Base-by-base conservation (phyloP, 2,329 filamentous ascomycete genomes). In the Rhynchosporium graminicola region DNA sequence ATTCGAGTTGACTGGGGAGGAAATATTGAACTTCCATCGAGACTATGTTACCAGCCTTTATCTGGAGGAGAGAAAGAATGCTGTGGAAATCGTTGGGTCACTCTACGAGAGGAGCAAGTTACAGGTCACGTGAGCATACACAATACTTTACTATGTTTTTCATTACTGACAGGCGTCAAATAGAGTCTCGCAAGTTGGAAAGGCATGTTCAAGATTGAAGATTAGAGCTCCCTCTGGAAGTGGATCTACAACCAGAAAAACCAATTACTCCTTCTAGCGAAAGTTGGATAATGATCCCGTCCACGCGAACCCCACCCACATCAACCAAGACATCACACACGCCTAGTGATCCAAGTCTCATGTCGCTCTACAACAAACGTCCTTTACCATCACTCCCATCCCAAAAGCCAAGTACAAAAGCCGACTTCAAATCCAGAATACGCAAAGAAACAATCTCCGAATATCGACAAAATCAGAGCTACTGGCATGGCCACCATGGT, bases 11-110 rank as follows among this genome's bases (percentile, higher is more conserved):
- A 68, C 67, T 0, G 40, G 66, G 15, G 68, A 70, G 50, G 68
- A 71, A 31, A 59, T 70, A 6, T 59, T 71, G 10, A 62, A 59
- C 26, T 33, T 65, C 4, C 68, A 70, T 59, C 63, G 67, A 15
- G 29, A 57, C 10, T 68, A 65, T 64, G 65, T 70, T 38, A 68
- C 65, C 2, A 58, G 64, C 29, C 59, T 69, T 2, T 71, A 70
- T 48, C 36, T 67, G 28, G 56, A 69, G 31, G 65, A 68, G 1
- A 57, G 56, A 13, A 70, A 68, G 47, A 65, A 63, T 15, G 65
- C 63, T 48, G 50, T 43, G 20, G 67, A 71, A 40, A 71, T 71
- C 13, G 68, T 69, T 8, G 57, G 38, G 3, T 4, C 65, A 7
- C 60, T 70, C 31, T 59, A 57, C 38, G 65, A 67, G 15, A 59